Percentiles rank a stretch among this genome's conserved stretches.
Conservation (phyloP, 495 filamentous ascomycete species). For the Bacidia gigantensis region DNA sequence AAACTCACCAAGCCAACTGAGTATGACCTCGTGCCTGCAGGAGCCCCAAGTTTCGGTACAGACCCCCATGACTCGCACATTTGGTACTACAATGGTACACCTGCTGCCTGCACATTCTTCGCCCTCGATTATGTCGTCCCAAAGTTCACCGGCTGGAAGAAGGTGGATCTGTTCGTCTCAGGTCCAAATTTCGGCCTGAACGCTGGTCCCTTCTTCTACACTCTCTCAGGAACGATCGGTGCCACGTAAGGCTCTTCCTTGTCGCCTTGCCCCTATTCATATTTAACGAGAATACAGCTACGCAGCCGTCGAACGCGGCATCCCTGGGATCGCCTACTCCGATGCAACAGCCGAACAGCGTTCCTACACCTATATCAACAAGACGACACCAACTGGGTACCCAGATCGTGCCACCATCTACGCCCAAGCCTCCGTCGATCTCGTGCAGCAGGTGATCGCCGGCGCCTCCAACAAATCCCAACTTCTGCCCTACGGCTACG, state of each 20-base stretch:
- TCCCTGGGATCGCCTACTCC: constrained; percentile 25
- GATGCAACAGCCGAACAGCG: constrained; percentile 17
- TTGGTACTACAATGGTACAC: constrained; percentile 36
- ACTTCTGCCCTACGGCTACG: constrained; percentile 27
- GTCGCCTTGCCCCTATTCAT: neutral
- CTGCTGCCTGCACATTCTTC: constrained; percentile 26
- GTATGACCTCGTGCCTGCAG: constrained; percentile 19
- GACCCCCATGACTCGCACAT: constrained; percentile 30
- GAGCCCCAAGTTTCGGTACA: constrained; percentile 21
- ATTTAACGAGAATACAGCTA: constrained; percentile 14
- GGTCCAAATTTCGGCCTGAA: constrained; percentile 31
- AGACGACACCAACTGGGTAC: constrained; percentile 18
- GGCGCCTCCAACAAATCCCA: constrained; percentile 15
- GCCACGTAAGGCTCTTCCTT: constrained; percentile 19
- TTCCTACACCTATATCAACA: constrained; percentile 5
- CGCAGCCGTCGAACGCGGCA: constrained; percentile 24
- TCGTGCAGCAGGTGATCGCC: constrained; percentile 23
- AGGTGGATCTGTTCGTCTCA: constrained; percentile 27
- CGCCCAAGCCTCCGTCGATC: constrained; percentile 22
- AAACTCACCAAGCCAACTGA: constrained; percentile 20
- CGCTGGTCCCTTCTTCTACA: constrained; percentile 27
- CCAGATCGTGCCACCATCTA: constrained; percentile 24
- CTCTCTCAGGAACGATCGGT: constrained; percentile 25
- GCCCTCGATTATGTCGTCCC: constrained; percentile 38
- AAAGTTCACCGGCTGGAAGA: constrained; percentile 24